These are phyloP conservation scores for Rubia yunnanensis DNA, from an alignment of 257 asterid genomes.

Conservation along the genomic window DNA sequence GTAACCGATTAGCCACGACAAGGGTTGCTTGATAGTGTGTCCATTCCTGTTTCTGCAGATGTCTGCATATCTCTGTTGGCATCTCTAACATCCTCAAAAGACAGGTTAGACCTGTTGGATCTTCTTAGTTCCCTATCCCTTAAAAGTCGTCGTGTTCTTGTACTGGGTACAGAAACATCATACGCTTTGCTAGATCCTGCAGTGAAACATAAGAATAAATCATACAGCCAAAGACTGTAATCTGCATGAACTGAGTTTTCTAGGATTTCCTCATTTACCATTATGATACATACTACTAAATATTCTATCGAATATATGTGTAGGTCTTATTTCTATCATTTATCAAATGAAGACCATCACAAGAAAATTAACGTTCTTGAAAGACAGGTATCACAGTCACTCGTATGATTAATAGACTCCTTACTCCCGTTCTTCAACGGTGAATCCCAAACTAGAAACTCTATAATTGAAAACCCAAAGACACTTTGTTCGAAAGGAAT, in stretches of 20 bases:
- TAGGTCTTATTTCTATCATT: no score
- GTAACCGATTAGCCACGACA: constrained; percentile 91
- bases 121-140: constrained; percentile 65
- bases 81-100: constrained; percentile 40
- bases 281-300: neutral
- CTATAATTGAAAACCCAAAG: no score
- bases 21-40: constrained; percentile 42
- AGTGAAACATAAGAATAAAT: constrained; percentile 14
- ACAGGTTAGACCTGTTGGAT: constrained; percentile 29
- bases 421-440: no score
- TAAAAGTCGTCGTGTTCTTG: constrained; percentile 67
- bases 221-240: constrained; percentile 2
- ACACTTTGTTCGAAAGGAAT: no score
- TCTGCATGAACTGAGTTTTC: neutral
- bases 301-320: neutral
- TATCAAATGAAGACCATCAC: neutral
- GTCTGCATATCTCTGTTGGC: no score
- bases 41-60: constrained; percentile 29
- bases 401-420: no score
- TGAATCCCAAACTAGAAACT: no score
- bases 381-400: no score
- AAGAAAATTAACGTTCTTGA: no score
- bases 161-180: constrained; percentile 33
- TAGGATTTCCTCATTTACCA: neutral
- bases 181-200: constrained; percentile 39